Percentiles rank a stretch among this genome's conserved stretches.
Evolutionary conservation across 768 basidiomycete genomes (phyloP).

Genomic region (Russula griseocarnosa): DNA sequence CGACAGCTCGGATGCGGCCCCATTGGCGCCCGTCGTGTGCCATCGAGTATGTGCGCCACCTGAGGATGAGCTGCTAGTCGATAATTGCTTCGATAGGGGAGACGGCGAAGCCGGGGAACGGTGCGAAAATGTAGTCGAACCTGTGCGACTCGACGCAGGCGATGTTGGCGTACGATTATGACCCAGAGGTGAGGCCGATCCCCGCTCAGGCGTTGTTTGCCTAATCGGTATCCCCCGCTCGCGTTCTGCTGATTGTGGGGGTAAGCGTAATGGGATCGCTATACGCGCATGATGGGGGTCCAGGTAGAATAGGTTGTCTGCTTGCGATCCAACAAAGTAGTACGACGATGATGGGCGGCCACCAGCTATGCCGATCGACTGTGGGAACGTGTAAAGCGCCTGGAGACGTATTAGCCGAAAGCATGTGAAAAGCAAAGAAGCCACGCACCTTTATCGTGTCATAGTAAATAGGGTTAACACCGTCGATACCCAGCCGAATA

Average conservation of each 20-base stretch:
- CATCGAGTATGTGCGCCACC: constrained; percentile 34
- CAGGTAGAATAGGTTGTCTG: constrained; percentile 79
- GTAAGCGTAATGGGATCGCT: constrained; percentile 63
- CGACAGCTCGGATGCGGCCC: constrained; percentile 30
- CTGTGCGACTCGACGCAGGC: constrained; percentile 31
- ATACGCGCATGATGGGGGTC: constrained; percentile 78
- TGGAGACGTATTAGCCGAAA: constrained; percentile 33
- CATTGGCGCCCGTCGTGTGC: constrained; percentile 37
- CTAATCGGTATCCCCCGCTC: constrained; percentile 17
- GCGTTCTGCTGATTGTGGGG: constrained; percentile 33
- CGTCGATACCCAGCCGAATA: constrained; percentile 82
- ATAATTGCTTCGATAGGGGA: constrained; percentile 62
- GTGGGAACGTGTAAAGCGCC: constrained; percentile 88
- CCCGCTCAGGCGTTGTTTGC: constrained; percentile 24
- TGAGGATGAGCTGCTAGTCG: constrained; percentile 40
- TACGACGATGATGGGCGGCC: constrained; percentile 96
- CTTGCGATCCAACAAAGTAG: constrained; percentile 94
- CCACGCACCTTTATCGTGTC: constrained; percentile 67
- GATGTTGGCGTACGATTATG: constrained; percentile 29
- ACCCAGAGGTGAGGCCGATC: constrained; percentile 24
- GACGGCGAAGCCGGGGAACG: constrained; percentile 60
- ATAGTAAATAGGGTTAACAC: constrained; percentile 94
- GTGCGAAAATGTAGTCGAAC: constrained; percentile 45
- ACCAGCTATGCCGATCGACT: constrained; percentile 94
- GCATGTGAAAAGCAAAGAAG: neutral